Base-by-base conservation (phyloP, 2,329 filamentous ascomycete genomes). In the Tricladium varicosporioides region DNA sequence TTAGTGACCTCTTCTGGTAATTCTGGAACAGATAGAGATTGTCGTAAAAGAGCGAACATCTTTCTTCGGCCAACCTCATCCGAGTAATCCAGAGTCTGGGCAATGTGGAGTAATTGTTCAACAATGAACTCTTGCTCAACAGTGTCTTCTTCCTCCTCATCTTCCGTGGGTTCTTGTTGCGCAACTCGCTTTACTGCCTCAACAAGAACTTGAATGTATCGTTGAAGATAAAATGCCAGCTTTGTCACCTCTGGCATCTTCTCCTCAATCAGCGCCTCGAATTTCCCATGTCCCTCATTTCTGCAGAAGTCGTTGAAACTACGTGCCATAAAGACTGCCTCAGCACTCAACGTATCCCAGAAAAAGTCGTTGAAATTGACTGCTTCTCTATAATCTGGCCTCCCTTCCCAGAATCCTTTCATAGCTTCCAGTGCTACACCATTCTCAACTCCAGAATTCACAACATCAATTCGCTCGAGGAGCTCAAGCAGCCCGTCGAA, bases 241-340 rank as follows among this genome's bases (percentile, higher is more conserved):
- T 90, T 91, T 1, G 91, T 96, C 49, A 97, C 92, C 73, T 96
- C 93, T 0, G 94, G 94, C 70, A 99, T 85, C 74, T 97, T 97
- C 70, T 96, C 92, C 65, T 97, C 94, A 1, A 92, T 77, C 48
- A 94, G 78, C 10, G 82, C 80, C 65, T 92, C 85, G 63, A 89
- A 88, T 65, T 89, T 91, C 19, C 86, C 85, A 60, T 91, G 86
- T 16, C 85, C 84, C 57, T 91, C 84, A 16, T 79, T 82, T 0
- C 88, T 86, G 71, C 92, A 97, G 69, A 93, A 97, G 58, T 96
- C 90, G 68, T 97, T 97, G 77, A 96, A 95, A 54, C 89, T 96
- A 55, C 94, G 85, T 0, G 88, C 90, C 68, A 97, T 85, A 69
- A 99, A 99, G 0, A 91, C 87, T 0, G 91, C 89, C 71, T 97